Conservation (phyloP, 495 filamentous ascomycete genomes). For the Parathielavia appendiculata region DNA sequence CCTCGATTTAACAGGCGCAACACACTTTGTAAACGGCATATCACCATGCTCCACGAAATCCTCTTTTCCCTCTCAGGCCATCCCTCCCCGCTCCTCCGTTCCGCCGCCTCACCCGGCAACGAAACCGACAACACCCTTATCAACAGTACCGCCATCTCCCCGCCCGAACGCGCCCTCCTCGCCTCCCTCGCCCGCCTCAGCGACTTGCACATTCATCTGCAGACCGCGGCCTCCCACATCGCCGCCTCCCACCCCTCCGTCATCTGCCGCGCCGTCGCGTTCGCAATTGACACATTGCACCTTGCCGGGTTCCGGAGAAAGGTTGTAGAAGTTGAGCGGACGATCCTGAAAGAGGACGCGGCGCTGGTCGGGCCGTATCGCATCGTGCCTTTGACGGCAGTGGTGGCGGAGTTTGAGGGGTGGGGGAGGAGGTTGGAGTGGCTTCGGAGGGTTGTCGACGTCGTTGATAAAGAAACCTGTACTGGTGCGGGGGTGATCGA, state of each 20-base stretch:
- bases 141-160: constrained; percentile 51
- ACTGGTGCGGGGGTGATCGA: constrained; percentile 69
- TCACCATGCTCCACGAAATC: constrained; percentile 88
- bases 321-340: constrained; percentile 76
- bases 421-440: constrained; percentile 84
- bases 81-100: constrained; percentile 74
- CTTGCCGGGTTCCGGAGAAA: constrained; percentile 74
- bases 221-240: constrained; percentile 56
- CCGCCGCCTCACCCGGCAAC: constrained; percentile 34
- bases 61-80: constrained; percentile 91
- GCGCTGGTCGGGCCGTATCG: constrained; percentile 80
- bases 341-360: constrained; percentile 64
- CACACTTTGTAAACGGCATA: neutral
- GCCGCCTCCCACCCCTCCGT: constrained; percentile 65
- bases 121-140: constrained; percentile 31
- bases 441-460: constrained; percentile 66
- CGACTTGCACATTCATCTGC: constrained; percentile 65
- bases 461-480: constrained; percentile 43
- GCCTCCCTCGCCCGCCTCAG: constrained; percentile 68
- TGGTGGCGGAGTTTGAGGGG: constrained; percentile 75
- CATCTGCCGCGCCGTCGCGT: constrained; percentile 84
- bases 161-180: constrained; percentile 77
- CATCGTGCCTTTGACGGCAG: constrained; percentile 81
- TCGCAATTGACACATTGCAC: constrained; percentile 65
- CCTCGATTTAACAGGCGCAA: neutral